Base-by-base conservation (phyloP, 2,329 filamentous ascomycete genomes). In the Sclerotinia borealis region DNA sequence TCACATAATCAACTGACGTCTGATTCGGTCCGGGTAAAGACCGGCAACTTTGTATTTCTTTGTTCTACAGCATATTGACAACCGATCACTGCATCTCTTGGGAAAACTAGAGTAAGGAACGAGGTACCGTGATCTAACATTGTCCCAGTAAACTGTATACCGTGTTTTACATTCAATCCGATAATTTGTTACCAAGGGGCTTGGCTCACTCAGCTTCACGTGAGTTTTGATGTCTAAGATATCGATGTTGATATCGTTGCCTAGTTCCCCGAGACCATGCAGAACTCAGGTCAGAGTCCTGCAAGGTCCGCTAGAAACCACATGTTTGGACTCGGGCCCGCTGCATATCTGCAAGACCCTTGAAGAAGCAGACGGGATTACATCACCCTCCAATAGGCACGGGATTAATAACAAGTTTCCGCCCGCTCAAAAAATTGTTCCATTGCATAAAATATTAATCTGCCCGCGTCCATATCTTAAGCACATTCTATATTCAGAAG, bases 231-330 rank as follows among this genome's bases (percentile, higher is more conserved):
- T 17, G 27, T 43, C 11, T 31, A 55, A 55, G 52, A 25, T 55
- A 31, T 10, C 11, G 17, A 10, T 22, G 8, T 37, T 43, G 25
- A 55, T 43, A 10, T 31, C 5, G 52, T 31, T 55, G 37, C 52
- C 37, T 55, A 25, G 37, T 22, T 55, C 52, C 25, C 52, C 37
- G 11, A 55, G 11, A 55, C 37, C 52, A 31, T 55, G 52, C 37
- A 55, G 37, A 55, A 55, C 52, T 55, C 52, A 55, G 37, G 52
- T 55, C 52, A 55, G 37, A 37, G 52, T 55, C 52, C 27, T 43
- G 19, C 37, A 43, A 31, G 27, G 27, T 55, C 27, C 25, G 19
- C 19, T 6, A 43, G 19, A 31, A 15, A 31, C 52, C 11, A 7
- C 37, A 55, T 31, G 6, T 55, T 43, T 31, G 52, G 52, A 55